phyloP scores from a whole-genome alignment of 2,329 filamentous ascomycete species.

The Cercospora beticola region DNA sequence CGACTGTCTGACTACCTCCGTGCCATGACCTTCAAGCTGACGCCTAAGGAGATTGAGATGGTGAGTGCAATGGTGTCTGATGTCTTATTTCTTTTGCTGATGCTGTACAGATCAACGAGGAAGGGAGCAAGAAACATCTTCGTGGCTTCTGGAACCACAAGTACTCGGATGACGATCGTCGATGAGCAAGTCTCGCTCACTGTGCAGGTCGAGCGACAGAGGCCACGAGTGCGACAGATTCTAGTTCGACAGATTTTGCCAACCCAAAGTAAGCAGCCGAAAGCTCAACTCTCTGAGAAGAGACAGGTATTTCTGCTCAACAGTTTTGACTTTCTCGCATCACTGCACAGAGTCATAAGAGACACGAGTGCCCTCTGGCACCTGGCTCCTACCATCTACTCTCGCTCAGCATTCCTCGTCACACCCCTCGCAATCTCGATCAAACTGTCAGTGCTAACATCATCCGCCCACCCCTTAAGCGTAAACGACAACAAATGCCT shows the following conservation, averaged over 20 bases:
- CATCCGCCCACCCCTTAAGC: constrained; percentile 13
- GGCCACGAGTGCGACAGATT: too few species aligned
- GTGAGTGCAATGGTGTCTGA: constrained; percentile 22
- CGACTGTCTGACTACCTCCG: constrained; percentile 59
- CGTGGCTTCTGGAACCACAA: constrained; percentile 55
- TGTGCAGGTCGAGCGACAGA: neutral
- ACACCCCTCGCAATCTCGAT: constrained; percentile 14
- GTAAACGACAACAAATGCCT: constrained; percentile 1
- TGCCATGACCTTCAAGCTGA: constrained; percentile 58
- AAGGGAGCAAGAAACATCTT: constrained; percentile 53
- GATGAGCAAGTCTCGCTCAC: constrained; percentile 19
- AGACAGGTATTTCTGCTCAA: neutral
- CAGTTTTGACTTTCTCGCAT: neutral
- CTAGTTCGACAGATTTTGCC: too few species aligned
- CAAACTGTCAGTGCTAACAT: constrained; percentile 7
- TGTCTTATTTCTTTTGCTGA: neutral
- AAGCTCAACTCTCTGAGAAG: neutral
- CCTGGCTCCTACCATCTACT: neutral
- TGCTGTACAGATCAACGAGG: constrained; percentile 42
- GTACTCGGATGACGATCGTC: constrained; percentile 46
- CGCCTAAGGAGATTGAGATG: constrained; percentile 56
- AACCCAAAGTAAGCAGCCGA: neutral
- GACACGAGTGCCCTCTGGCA: too few species aligned
- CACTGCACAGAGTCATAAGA: too few species aligned
- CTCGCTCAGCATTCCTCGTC: constrained; percentile 12